phyloP scores from a whole-genome alignment of 2,329 filamentous ascomycete genomes.

The Didymella pomorum region DNA sequence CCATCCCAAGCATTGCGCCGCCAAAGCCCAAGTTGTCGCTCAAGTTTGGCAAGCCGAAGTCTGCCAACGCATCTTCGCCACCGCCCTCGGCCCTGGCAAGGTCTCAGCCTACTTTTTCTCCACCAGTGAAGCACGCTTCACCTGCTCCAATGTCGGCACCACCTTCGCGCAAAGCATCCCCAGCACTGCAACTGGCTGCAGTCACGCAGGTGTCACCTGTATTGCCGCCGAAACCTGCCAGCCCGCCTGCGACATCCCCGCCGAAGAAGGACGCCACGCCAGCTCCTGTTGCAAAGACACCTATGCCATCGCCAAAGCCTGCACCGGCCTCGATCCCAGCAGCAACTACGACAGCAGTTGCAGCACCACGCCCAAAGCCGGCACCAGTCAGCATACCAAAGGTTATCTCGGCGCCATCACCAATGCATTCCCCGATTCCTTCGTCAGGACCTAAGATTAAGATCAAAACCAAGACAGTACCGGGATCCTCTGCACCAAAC shows the following conservation, averaged over 20 bases:
- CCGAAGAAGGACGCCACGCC: constrained; percentile 29
- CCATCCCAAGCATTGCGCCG: constrained; percentile 10
- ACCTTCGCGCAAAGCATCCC: constrained; percentile 27
- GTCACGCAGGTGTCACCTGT: constrained; percentile 27
- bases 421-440: constrained; percentile 38
- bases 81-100: constrained; percentile 18
- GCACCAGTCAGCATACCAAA: constrained; percentile 29
- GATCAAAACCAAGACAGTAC: constrained; percentile 37
- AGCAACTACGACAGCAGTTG: constrained; percentile 9
- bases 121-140: constrained; percentile 28
- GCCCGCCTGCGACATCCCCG: constrained; percentile 18
- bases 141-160: constrained; percentile 27
- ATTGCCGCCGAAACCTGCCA: constrained; percentile 30
- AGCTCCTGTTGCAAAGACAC: constrained; percentile 24
- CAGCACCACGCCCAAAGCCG: constrained; percentile 20
- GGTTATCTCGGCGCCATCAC: constrained; percentile 28
- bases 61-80: constrained; percentile 26
- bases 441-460: constrained; percentile 39
- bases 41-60: constrained; percentile 30
- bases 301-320: constrained; percentile 18
- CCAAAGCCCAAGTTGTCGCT: constrained; percentile 33
- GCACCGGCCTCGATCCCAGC: constrained; percentile 13
- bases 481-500: constrained; percentile 29
- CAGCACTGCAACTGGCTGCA: constrained; percentile 21
- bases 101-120: constrained; percentile 29